These are phyloP conservation scores for Coprinopsis marcescibilis DNA, from an alignment of 768 basidiomycete species.

Conservation along the genomic window DNA sequence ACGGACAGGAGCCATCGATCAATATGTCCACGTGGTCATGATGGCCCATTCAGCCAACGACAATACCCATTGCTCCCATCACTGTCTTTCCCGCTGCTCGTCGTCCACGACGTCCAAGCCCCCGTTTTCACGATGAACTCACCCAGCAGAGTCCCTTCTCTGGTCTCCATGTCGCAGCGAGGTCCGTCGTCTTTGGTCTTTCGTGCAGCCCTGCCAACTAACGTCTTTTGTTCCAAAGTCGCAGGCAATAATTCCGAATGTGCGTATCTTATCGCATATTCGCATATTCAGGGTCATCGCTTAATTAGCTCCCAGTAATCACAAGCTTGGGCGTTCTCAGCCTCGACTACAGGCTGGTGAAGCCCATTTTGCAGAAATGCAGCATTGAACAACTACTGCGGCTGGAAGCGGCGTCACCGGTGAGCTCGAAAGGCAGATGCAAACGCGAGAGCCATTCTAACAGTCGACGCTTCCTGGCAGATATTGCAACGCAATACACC, in stretches of 20 bases:
- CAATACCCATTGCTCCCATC: neutral
- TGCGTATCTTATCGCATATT: slow-evolving; percentile 25
- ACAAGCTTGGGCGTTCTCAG: slow-evolving; percentile 58
- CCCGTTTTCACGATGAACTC: slow-evolving; percentile 14
- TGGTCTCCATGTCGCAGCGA: slow-evolving; percentile 68
- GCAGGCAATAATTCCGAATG: slow-evolving; percentile 57
- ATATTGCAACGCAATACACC: slow-evolving; percentile 50
- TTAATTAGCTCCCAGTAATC: slow-evolving; percentile 33
- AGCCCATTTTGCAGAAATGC: slow-evolving; percentile 72
- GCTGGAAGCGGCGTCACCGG: slow-evolving; percentile 67
- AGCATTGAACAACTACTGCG: slow-evolving; percentile 61
- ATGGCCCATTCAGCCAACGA: neutral
- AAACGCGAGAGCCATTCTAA: neutral
- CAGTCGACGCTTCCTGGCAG: slow-evolving; percentile 33
- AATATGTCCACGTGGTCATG: slow-evolving; percentile 7
- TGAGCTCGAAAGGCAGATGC: slow-evolving; percentile 27
- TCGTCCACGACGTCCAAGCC: slow-evolving; percentile 1
- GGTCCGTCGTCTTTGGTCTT: slow-evolving; percentile 35
- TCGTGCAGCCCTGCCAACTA: neutral
- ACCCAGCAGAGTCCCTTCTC: slow-evolving; percentile 46
- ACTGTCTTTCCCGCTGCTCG: neutral
- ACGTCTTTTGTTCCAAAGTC: slow-evolving; percentile 39
- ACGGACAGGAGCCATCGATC: slow-evolving; percentile 1
- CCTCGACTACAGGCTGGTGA: slow-evolving; percentile 58
- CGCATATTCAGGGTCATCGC: slow-evolving; percentile 3